A percentile compares a stretch with the other conserved stretches of the same genome.
phyloP scores from a whole-genome alignment of 371 early-diverging fungal genomes.

The Zopfochytrium polystomum region DNA sequence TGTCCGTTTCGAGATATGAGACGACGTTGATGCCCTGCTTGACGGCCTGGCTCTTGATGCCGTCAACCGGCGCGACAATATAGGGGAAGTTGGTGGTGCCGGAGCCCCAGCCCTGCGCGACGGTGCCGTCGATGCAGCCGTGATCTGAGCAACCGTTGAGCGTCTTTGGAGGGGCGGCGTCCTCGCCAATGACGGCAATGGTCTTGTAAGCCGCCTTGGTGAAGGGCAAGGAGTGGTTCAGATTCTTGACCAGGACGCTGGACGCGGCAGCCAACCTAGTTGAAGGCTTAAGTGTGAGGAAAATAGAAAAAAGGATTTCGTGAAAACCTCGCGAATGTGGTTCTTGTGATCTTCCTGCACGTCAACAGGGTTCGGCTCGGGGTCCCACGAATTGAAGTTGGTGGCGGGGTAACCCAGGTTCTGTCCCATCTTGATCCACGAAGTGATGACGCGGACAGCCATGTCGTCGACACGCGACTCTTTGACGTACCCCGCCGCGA shows the following conservation, averaged over 20 bases:
- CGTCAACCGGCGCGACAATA: conserved; percentile 49
- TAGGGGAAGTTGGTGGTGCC: conserved; percentile 62
- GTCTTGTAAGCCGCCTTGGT: background rate
- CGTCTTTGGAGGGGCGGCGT: conserved; percentile 39
- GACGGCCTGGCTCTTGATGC: conserved; percentile 44
- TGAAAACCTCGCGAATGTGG: conserved; percentile 37
- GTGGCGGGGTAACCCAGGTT: conserved; percentile 46
- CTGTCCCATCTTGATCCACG: conserved; percentile 48
- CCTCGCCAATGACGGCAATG: conserved; percentile 55
- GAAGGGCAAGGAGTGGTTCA: conserved; percentile 39
- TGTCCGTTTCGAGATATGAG: conserved; percentile 39
- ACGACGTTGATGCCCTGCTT: conserved; percentile 29
- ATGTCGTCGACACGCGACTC: conserved; percentile 49
- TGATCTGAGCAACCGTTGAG: conserved; percentile 22
- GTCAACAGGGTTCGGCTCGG: conserved; percentile 34
- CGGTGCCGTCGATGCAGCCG: too few relatives aligned
- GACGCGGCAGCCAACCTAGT: conserved; percentile 58
- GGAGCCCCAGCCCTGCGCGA: conserved; percentile 66
- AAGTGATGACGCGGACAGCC: conserved; percentile 56
- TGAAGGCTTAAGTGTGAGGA: too few relatives aligned
- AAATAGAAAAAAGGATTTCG: too few relatives aligned
- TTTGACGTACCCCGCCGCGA: conserved; percentile 20
- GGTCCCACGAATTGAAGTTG: conserved; percentile 19
- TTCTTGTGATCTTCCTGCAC: conserved; percentile 30
- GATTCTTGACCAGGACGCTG: conserved; percentile 49